Evolutionary conservation across 2,329 filamentous ascomycete species (phyloP), one percentile per base, ranked within the genome.

Genomic region (Tothia fuscella): DNA sequence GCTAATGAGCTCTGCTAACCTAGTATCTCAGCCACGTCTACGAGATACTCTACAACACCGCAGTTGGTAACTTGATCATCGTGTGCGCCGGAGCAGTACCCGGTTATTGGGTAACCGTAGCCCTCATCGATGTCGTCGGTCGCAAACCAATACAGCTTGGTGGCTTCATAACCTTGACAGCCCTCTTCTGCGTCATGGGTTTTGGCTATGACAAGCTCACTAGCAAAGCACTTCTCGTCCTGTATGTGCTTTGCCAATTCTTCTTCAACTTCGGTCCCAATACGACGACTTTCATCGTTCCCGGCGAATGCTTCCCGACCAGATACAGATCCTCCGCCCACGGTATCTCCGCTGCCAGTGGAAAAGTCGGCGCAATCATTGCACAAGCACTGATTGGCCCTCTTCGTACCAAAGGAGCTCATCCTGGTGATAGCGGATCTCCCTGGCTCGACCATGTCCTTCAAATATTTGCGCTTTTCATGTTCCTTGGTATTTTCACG

Each of bases 71-170:
- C 63, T 63, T 88, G 51, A 84, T 88, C 50, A 71, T 88, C 38
- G 78, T 87, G 50, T 76, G 82, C 45, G 82, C 83, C 3, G 83
- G 82, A 44, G 80, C 83, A 36, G 82, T 88, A 12, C 83, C 83
- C 0, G 83, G 83, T 12, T 88, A 88, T 67, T 88, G 82, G 82
- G 72, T 85, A 13, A 83, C 81, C 0, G 82, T 87, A 5, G 76
- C 76, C 10, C 76, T 74, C 1, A 75, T 86, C 43, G 82, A 89
- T 60, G 82, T 71, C 2, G 52, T 87, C 12, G 83, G 82, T 41
- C 80, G 83, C 53, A 87, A 85, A 66, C 74, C 81, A 2, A 85
- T 89, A 44, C 84, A 84, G 62, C 61, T 82, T 42, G 70, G 66
- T 46, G 66, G 66, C 26, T 70, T 70, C 53, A 52, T 53, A 46